These are phyloP conservation scores for Parathielavia appendiculata DNA, from an alignment of 495 filamentous ascomycete genomes.

Conservation along the genomic window DNA sequence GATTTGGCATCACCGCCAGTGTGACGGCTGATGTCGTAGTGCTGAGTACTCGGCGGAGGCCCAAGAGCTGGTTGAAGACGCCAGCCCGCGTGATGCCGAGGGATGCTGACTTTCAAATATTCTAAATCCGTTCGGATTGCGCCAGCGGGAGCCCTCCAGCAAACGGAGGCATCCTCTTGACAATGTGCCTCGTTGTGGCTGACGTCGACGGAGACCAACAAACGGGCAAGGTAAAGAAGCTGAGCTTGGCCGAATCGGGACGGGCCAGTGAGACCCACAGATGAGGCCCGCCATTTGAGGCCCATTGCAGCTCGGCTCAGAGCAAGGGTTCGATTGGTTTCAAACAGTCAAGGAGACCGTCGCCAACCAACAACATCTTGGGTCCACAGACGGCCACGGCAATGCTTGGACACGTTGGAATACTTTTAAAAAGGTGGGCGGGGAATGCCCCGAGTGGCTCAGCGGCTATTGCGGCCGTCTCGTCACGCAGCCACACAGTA, in stretches of 20 bases:
- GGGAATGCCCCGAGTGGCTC: too few relatives aligned
- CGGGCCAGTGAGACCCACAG: background rate
- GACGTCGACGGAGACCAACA: background rate
- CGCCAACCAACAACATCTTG: too few relatives aligned
- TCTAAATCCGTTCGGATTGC: conserved; percentile 1
- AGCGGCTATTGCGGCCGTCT: too few relatives aligned
- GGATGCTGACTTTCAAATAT: conserved; percentile 1
- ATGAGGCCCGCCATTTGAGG: background rate
- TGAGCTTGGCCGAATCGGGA: background rate
- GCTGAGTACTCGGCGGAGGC: background rate
- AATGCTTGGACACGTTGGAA: too few relatives aligned
- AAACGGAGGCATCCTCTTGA: background rate
- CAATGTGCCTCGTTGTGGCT: background rate
- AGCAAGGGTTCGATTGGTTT: conserved; percentile 10
- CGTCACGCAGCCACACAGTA: too few relatives aligned
- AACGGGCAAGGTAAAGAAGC: background rate
- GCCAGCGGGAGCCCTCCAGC: background rate
- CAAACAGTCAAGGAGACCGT: too few relatives aligned
- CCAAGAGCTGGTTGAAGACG: background rate
- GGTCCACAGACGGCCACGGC: too few relatives aligned
- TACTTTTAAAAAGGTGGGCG: too few relatives aligned
- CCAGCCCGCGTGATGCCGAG: background rate
- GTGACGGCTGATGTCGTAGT: background rate
- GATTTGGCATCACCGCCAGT: conserved; percentile 3
- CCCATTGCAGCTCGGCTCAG: background rate